Base-by-base conservation (phyloP, 2,329 filamentous ascomycete species). In the Bretziella fagacearum region DNA sequence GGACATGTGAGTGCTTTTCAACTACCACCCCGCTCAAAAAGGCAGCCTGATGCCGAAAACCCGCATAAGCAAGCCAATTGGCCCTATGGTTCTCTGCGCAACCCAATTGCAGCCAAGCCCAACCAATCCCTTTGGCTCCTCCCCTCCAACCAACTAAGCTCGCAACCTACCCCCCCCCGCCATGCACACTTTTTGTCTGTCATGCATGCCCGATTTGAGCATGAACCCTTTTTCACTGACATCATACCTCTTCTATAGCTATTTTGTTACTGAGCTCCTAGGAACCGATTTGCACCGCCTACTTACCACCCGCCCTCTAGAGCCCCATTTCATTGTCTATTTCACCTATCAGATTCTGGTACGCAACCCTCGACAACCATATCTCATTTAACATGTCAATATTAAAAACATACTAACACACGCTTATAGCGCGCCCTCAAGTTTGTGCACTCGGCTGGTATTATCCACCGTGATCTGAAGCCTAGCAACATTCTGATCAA, bases 261-360 rank as follows among this genome's bases (percentile, higher is more conserved):
- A 96, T 70, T 94, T 95, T 61, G 91, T 98, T 59, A 98, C 91
- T 57, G 91, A 98, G 65, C 78, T 98, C 50, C 76, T 98, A 53
- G 91, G 91, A 50, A 98, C 91, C 59, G 91, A 98, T 64, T 73
- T 98, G 54, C 91, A 98, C 68, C 80, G 91, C 55, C 76, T 98
- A 53, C 76, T 98, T 56, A 96, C 89, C 44, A 96, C 91, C 41
- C 74, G 91, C 61, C 91, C 91, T 20, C 77, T 98, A 46, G 91
- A 98, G 73, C 96, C 94, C 69, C 91, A 98, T 65, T 98, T 98
- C 65, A 96, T 98, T 58, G 91, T 98, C 68, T 98, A 98, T 68
- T 98, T 98, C 63, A 75, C 98, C 52, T 98, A 98, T 65, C 91
- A 98, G 66, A 98, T 98, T 59, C 76, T 96, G 71, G 89, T 95